Evolutionary conservation across 2,329 filamentous ascomycete genomes (phyloP), one percentile per base, ranked within the genome.

Genomic region (Bipolaris victoriae): DNA sequence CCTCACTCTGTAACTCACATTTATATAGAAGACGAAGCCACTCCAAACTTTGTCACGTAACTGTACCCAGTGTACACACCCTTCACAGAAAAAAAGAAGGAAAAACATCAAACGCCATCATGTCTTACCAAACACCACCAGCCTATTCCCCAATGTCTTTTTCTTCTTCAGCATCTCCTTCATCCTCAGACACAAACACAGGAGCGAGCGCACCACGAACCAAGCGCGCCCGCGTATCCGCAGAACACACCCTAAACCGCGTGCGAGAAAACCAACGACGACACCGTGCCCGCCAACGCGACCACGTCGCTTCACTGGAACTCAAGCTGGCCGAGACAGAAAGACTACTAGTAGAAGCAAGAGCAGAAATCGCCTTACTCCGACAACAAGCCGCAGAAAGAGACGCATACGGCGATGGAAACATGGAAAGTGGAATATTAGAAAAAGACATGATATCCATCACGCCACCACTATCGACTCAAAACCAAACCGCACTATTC

Each of bases 261-360:
- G 77, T 82, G 15, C 80, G 81, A n/a, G 78, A 84, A 44, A 84
- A 84, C 60, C 81, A 84, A 64, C 78, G 82, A 37, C 77, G 81
- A 22, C 81, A 84, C 62, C 79, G 82, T 4, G 80, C 80, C 7
- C 72, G 78, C 29, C 74, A 77, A 40, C 79, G 77, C 45, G 72
- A 75, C 36, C 73, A 76, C 36, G 75, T 83, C 24, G 64, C 73
- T 1, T 71, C 74, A 0, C 68, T 82, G 1, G 79, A 81, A 62
- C 52, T 65, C 16, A 66, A 67, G 57, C 66, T 76, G 7, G 63
- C 64, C 10, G 70, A 74, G 7, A 64, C 69, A 4, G 70, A 76
- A 39, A 45, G 55, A n/a, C 55, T 65, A 49, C 61, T 76, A 1
- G 62, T 60, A 1, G 65, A 62, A 5, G 70, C 71, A 5, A 54